These are phyloP conservation scores for Pichia cactophila DNA, from an alignment of 1,139 yeast species.

Conservation along the genomic window DNA sequence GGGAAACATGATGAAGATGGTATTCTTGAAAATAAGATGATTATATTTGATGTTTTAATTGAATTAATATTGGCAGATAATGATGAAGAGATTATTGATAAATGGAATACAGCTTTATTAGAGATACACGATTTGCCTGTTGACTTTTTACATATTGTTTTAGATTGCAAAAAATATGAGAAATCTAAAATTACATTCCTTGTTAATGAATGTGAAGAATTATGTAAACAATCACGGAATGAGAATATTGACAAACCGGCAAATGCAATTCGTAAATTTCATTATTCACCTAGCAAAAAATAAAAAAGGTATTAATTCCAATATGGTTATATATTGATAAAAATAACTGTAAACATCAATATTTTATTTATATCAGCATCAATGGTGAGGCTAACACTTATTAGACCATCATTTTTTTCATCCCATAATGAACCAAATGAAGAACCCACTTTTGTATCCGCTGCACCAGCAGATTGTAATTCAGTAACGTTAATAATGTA, in stretches of 20 bases:
- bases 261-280: conserved; percentile 10
- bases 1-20: conserved; percentile 16
- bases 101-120: conserved; percentile 49
- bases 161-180: conserved; percentile 32
- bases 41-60: conserved; percentile 64
- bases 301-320: neutral
- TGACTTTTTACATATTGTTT: conserved; percentile 50
- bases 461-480: neutral
- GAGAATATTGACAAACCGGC: conserved; percentile 7
- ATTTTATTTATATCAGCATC: neutral
- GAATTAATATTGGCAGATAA: conserved; percentile 55
- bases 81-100: conserved; percentile 43
- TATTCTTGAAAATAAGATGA: conserved; percentile 38
- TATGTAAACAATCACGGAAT: conserved; percentile 8
- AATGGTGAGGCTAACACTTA: conserved; percentile 20
- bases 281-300: conserved; percentile 6
- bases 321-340: conserved; percentile 1
- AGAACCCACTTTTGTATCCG: conserved; percentile 23
- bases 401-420: conserved; percentile 31
- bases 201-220: conserved; percentile 19
- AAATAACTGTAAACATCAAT: conserved; percentile 10
- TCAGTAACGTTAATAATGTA: conserved; percentile 27
- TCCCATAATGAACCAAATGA: conserved; percentile 35
- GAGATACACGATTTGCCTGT: conserved; percentile 62
- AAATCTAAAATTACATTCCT: conserved; percentile 12